Base-by-base conservation (phyloP, 2,329 filamentous ascomycete genomes). In the Cladophialophora yegresii region DNA sequence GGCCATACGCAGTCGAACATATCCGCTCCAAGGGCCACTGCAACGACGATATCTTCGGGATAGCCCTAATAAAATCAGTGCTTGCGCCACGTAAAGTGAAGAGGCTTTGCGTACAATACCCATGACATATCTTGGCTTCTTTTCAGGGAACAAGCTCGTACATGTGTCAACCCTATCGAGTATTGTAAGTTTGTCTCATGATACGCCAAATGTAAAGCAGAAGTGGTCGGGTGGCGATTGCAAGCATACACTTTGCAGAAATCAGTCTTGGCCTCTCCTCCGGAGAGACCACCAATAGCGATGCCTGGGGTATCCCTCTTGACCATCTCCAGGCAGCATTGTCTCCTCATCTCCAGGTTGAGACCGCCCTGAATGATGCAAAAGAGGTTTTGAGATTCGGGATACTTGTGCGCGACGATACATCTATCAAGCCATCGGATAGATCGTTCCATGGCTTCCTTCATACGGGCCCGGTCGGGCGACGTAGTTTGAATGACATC, bases 1-100 rank as follows among this genome's bases (percentile, higher is more conserved):
- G 95, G 96, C 95, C 95, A 99, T 6, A 99, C 95, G 74, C 96
- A 99, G 78, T 99, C 95, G 75, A 99, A 99, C 95, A 99, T 99
- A 78, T 99, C 95, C 55, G 95, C 95, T 3, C 95, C 95, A 0
- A 99, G 83, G 1, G 95, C 95, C 3, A 97, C 88, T 59, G 92
- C 96, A 45, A 99, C 93, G 1, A 99, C 86, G 62, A 99, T 82
- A 74, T 99, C 95, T 79, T 98, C 95, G 1, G 95, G 95, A 76
- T 97, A 99, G 12, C 95, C 92, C 83, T 85, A 54, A 23, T n/a
- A 30, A 16, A 59, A 28, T 55, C 60, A 70, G 4, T 23, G n/a
- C 4, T 47, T 54, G 20, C 22, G 23, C 16, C 51, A 33, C 8
- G 45, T 40, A 12, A 43, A 28, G 10, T 2, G 26, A 43, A 51